A percentile compares a stretch with the other conserved stretches of the same genome.
Evolutionary conservation across 176 grass and related monocot genomes (phyloP).

Genomic region (Ensete glaucum): DNA sequence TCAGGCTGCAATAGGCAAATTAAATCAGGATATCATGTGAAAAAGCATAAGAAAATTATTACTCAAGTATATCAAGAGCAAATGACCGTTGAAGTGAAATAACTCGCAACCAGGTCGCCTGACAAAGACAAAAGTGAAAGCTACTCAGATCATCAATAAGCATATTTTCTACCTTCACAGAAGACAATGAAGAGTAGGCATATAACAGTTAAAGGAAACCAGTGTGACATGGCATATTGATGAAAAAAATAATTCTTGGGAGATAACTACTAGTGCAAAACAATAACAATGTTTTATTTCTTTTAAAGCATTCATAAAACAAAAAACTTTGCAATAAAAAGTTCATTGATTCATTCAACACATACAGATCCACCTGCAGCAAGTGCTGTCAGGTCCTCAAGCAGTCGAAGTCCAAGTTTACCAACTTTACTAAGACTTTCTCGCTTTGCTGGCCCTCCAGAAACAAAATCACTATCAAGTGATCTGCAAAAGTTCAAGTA

Average conservation of each 20-base stretch:
- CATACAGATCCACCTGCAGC: slow-evolving; percentile 99
- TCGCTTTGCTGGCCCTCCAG: slow-evolving; percentile 31
- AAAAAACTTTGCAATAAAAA: slow-evolving; percentile 5
- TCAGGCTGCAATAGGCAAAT: neutral
- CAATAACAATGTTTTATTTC: neutral
- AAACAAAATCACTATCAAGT: slow-evolving; percentile 21
- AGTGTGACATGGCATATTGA: neutral
- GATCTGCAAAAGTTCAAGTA: slow-evolving; percentile 41
- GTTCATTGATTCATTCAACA: slow-evolving; percentile 32
- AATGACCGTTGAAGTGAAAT: slow-evolving; percentile 79
- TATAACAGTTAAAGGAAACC: neutral
- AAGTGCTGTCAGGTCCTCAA: slow-evolving; percentile 98
- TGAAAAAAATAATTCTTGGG: neutral
- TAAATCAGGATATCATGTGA: neutral
- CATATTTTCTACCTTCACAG: neutral
- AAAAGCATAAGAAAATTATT: slow-evolving; percentile 25
- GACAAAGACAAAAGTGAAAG: slow-evolving; percentile 17
- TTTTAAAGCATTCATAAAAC: slow-evolving; percentile 11
- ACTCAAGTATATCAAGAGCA: slow-evolving; percentile 97
- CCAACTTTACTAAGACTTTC: slow-evolving; percentile 62
- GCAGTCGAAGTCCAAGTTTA: slow-evolving; percentile 87
- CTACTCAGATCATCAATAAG: slow-evolving; percentile 6
- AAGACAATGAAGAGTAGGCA: neutral
- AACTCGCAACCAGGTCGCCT: slow-evolving; percentile 78
- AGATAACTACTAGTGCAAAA: neutral